A percentile compares a stretch with the other conserved stretches of the same genome.
These are phyloP conservation scores for Phanerochaete sordida DNA, from an alignment of 768 basidiomycete genomes.

Conservation along the genomic window DNA sequence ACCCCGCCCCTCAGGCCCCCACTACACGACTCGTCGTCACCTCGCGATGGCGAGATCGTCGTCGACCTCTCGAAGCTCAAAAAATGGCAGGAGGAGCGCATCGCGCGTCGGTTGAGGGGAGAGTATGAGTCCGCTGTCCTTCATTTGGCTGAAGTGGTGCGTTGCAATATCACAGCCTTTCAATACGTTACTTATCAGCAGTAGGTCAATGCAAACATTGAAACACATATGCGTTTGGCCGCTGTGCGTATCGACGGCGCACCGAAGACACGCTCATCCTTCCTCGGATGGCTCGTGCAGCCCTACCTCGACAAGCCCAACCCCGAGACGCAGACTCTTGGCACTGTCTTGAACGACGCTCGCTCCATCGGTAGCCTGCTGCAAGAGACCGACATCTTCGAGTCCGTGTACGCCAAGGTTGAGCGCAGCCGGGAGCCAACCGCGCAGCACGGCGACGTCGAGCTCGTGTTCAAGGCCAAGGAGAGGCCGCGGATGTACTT, in stretches of 20 bases:
- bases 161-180: conserved; percentile 25
- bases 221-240: conserved; percentile 63
- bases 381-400: conserved; percentile 75
- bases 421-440: conserved; percentile 53
- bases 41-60: conserved; percentile 54
- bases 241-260: conserved; percentile 84
- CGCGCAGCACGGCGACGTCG: conserved; percentile 60
- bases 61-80: conserved; percentile 51
- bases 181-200: background rate
- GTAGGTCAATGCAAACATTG: conserved; percentile 66
- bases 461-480: conserved; percentile 72
- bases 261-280: conserved; percentile 66
- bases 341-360: conserved; percentile 67
- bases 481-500: conserved; percentile 77
- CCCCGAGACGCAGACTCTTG: conserved; percentile 37
- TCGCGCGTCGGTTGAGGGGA: conserved; percentile 60
- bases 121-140: conserved; percentile 74
- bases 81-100: conserved; percentile 76
- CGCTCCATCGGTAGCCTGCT: conserved; percentile 64
- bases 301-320: conserved; percentile 45
- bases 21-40: conserved; percentile 49
- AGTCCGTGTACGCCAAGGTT: conserved; percentile 57
- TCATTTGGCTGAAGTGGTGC: conserved; percentile 61
- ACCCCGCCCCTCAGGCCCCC: conserved; percentile 41
- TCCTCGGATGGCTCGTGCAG: conserved; percentile 74